Conservation (phyloP, 2,329 filamentous ascomycete species). For the Ascochyta lentis region DNA sequence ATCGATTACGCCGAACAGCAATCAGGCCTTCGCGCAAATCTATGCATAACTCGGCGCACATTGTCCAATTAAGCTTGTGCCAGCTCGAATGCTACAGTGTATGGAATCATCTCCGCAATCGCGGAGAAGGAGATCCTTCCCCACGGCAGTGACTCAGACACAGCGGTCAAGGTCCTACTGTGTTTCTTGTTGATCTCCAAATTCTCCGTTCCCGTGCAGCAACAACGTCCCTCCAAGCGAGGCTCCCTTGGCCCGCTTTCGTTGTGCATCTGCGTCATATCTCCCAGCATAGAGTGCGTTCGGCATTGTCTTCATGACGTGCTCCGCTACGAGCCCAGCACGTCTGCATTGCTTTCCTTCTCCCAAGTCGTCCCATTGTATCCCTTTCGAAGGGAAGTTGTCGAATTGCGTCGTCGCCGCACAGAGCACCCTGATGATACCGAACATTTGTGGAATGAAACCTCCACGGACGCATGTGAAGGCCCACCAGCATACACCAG, state of each 20-base stretch:
- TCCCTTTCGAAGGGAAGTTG: constrained; percentile 32
- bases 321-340: constrained; percentile 36
- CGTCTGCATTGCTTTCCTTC: constrained; percentile 32
- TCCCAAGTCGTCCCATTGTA: constrained; percentile 38
- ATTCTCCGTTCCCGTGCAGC: not conserved
- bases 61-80: not conserved
- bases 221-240: not conserved
- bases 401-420: constrained; percentile 36
- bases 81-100: not conserved
- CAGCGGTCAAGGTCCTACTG: not conserved
- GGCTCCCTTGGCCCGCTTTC: not conserved
- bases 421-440: constrained; percentile 40
- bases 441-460: constrained; percentile 45
- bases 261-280: not conserved
- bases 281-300: constrained; percentile 38
- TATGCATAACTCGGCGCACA: not conserved
- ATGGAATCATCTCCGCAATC: not conserved
- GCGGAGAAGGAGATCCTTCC: not conserved
- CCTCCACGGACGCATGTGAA: constrained; percentile 41
- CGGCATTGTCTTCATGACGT: constrained; percentile 33
- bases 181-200: not conserved
- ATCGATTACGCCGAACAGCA: not conserved
- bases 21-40: not conserved
- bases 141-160: constrained; percentile 10
- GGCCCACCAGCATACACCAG: constrained; percentile 39